Base-by-base conservation (phyloP, 495 filamentous ascomycete genomes). In the Astrothelium subdiscretum region DNA sequence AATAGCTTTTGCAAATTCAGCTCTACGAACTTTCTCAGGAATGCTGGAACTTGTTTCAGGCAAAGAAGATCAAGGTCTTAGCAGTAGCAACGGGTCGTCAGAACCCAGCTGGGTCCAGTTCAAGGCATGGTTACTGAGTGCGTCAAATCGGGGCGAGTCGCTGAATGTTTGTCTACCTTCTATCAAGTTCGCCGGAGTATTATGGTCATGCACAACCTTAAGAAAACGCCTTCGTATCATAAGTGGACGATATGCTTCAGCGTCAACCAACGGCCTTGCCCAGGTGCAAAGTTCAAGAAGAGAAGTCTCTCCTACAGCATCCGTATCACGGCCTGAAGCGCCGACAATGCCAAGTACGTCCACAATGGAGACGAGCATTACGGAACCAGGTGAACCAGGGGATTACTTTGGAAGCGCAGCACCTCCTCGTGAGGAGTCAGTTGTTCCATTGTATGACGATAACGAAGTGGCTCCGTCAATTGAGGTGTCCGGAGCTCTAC, bases 131-230 rank as follows among this genome's bases (percentile, higher is more conserved):
- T 71, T 82, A 6, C 74, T 82, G 35, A 79, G 76, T 38, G 78
- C 75, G 54, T 75, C 77, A 13, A 73, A 71, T 20, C 73, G 80
- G 15, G 73, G 74, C 13, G 77, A 82, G 40, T 71, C 75, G 8
- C 65, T 75, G 13, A 77, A 80, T 62, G 68, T 79, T 24, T 76
- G 67, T 64, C 65, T 79, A 29, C 77, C 77, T 6, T 80, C 79
- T 0, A 77, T 81, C 54, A 66, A 73, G n/a, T 85, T 78, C 67
- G 81, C 73, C 2, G 83, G 83, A 1, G 69, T 84, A 27, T 70
- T 72, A n/a, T 89, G 86, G 86, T 81, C 79, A 2, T 83, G 79
- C 63, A 84, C 79, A 40, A 87, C 83, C 3, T 65, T 89, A 31
- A 73, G 83, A 54, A 83, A 78, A 66, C 79, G 84, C 3, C 78